Conservation (phyloP, 306 rosid genomes). For the Oxytropis ochrocephala region DNA sequence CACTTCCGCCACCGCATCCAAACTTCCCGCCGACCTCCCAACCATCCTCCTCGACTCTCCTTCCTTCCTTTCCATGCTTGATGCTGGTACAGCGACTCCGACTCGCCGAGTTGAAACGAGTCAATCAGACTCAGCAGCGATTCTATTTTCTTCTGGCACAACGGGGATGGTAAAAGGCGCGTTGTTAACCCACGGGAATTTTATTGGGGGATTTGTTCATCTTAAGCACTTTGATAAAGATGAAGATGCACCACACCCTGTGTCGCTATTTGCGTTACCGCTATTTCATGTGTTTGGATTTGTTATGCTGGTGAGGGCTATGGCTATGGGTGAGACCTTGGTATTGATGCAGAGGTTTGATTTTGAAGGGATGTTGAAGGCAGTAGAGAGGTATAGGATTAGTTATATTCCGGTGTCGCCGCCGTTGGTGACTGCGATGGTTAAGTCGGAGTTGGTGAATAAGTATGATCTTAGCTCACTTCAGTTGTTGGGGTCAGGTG, state of each 20-base stretch:
- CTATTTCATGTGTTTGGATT: constrained; percentile 77
- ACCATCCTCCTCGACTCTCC: constrained; percentile 63
- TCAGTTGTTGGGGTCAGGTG: constrained; percentile 44
- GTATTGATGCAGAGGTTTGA: constrained; percentile 68
- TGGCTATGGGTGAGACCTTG: constrained; percentile 51
- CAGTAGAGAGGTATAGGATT: constrained; percentile 52
- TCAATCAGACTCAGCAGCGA: constrained; percentile 63
- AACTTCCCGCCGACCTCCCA: constrained; percentile 16
- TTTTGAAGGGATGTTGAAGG: constrained; percentile 55
- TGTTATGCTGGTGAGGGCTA: constrained; percentile 41
- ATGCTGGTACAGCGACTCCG: background rate
- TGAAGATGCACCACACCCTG: constrained; percentile 17
- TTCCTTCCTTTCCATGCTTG: constrained; percentile 50
- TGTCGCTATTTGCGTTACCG: constrained; percentile 46
- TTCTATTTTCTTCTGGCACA: constrained; percentile 82
- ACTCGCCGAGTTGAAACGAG: background rate
- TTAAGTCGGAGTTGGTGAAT: constrained; percentile 50
- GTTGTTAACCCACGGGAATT: constrained; percentile 50
- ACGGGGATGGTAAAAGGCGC: constrained; percentile 85
- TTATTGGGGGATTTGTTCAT: constrained; percentile 27
- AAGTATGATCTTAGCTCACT: constrained; percentile 69
- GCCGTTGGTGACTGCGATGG: constrained; percentile 63
- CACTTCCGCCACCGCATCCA: constrained; percentile 27
- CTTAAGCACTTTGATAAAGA: background rate
- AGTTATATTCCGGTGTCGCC: constrained; percentile 72